A percentile compares a stretch with the other conserved stretches of the same genome.
phyloP scores from a whole-genome alignment of 257 asterid genomes.

The Solanum bukasovii region DNA sequence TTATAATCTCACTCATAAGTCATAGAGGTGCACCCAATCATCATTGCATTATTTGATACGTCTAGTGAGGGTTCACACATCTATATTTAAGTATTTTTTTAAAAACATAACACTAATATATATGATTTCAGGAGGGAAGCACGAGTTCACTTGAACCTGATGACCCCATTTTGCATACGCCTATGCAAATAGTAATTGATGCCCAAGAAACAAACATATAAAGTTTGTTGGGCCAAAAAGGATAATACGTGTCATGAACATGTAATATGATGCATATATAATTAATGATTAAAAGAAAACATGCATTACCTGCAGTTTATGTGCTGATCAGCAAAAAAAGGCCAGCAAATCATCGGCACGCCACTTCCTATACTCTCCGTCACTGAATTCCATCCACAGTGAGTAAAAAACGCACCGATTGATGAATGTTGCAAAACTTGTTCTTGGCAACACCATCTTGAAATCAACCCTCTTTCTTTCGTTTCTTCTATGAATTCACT shows the following conservation, averaged over 20 bases:
- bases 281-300: neutral
- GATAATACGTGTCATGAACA: neutral
- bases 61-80: too few species aligned
- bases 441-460: slow-evolving; percentile 35
- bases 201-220: neutral
- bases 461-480: slow-evolving; percentile 12
- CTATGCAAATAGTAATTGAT: neutral
- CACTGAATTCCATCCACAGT: slow-evolving; percentile 41
- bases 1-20: too few species aligned
- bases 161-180: too few species aligned
- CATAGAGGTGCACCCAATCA: too few species aligned
- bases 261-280: neutral
- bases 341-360: slow-evolving; percentile 40
- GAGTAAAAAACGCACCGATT: slow-evolving; percentile 24
- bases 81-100: too few species aligned
- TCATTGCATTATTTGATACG: too few species aligned
- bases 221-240: neutral
- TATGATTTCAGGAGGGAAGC: too few species aligned
- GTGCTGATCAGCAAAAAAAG: slow-evolving; percentile 37
- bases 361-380: slow-evolving; percentile 29
- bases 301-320: slow-evolving; percentile 20
- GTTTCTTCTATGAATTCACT: slow-evolving; percentile 10
- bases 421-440: slow-evolving; percentile 27
- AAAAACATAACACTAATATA: too few species aligned
- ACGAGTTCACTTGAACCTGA: too few species aligned